These are phyloP conservation scores for Alternaria solani DNA, from an alignment of 2,329 filamentous ascomycete species.

Conservation along the genomic window DNA sequence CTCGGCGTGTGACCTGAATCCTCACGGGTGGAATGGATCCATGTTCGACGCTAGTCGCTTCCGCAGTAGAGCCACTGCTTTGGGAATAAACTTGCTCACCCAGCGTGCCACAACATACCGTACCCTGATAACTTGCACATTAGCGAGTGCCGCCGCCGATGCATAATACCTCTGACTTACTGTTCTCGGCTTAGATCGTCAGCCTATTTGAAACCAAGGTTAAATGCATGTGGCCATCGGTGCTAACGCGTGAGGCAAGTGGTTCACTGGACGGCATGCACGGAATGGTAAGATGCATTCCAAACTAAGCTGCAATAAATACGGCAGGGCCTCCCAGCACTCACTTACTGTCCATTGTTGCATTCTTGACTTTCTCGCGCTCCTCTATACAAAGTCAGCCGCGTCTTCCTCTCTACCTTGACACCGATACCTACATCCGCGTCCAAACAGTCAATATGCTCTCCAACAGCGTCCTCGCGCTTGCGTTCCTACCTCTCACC, in stretches of 20 bases:
- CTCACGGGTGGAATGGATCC: conserved; percentile 21
- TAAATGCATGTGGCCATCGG: conserved; percentile 17
- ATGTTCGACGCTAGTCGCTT: conserved; percentile 27
- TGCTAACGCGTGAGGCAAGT: conserved; percentile 36
- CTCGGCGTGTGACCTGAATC: conserved; percentile 11
- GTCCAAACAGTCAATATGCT: conserved; percentile 38
- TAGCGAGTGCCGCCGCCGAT: conserved; percentile 28
- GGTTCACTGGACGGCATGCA: conserved; percentile 35
- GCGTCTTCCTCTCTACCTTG: neutral
- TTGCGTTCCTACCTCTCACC: conserved; percentile 55
- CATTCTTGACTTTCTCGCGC: conserved; percentile 6
- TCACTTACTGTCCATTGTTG: conserved; percentile 2
- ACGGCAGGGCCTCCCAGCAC: conserved; percentile 29
- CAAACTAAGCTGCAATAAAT: conserved; percentile 37
- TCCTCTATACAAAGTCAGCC: neutral
- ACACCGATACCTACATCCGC: conserved; percentile 1
- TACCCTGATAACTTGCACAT: conserved; percentile 17
- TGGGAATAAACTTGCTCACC: conserved; percentile 45
- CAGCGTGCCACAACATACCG: conserved; percentile 13
- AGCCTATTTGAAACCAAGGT: conserved; percentile 19
- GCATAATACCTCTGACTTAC: conserved; percentile 33
- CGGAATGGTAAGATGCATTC: conserved; percentile 28
- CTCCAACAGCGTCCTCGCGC: conserved; percentile 45
- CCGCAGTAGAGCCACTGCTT: conserved; percentile 25
- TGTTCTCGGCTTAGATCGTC: conserved; percentile 24